A percentile compares a stretch with the other conserved stretches of the same genome.
phyloP scores from a whole-genome alignment of 225 moss, liverwort and hornwort genomes.

The Pseudoscleropodium purum region DNA sequence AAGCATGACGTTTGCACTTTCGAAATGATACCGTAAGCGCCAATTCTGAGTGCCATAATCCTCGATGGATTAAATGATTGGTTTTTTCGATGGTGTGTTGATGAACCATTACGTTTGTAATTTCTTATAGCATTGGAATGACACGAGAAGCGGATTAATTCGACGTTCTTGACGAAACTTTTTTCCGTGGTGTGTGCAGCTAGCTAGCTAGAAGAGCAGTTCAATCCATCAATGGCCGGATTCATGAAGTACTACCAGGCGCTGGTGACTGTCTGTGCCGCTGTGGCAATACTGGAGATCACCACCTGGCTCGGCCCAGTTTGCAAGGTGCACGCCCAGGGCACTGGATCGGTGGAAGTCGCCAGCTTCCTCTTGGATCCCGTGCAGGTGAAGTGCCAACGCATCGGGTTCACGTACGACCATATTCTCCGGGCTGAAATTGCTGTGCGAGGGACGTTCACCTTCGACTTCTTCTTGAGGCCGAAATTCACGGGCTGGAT shows the following conservation, averaged over 20 bases:
- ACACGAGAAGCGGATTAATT: not conserved
- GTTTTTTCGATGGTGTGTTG: not conserved
- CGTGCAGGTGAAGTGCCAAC: not conserved
- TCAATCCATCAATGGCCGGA: not conserved
- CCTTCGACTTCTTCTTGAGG: not conserved
- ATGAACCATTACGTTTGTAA: not conserved
- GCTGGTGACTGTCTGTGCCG: not conserved
- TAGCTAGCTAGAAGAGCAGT: not conserved
- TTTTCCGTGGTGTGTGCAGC: not conserved
- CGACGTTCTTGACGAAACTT: not conserved
- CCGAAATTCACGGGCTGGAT: not conserved
- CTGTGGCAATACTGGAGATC: not conserved
- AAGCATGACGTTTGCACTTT: not conserved
- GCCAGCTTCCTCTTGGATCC: not conserved
- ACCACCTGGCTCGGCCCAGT: not conserved
- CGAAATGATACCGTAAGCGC: not conserved
- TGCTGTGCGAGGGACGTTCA: not conserved
- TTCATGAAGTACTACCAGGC: not conserved
- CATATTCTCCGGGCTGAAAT: not conserved
- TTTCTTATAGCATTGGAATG: not conserved
- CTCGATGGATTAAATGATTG: not conserved
- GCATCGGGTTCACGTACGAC: not conserved
- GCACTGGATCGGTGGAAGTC: not conserved
- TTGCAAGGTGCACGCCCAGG: not conserved
- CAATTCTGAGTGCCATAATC: not conserved